A percentile compares a stretch with the other conserved stretches of the same genome.
These are phyloP conservation scores for Hanseniaspora singularis DNA, from an alignment of 805 yeast species.

Conservation along the genomic window DNA sequence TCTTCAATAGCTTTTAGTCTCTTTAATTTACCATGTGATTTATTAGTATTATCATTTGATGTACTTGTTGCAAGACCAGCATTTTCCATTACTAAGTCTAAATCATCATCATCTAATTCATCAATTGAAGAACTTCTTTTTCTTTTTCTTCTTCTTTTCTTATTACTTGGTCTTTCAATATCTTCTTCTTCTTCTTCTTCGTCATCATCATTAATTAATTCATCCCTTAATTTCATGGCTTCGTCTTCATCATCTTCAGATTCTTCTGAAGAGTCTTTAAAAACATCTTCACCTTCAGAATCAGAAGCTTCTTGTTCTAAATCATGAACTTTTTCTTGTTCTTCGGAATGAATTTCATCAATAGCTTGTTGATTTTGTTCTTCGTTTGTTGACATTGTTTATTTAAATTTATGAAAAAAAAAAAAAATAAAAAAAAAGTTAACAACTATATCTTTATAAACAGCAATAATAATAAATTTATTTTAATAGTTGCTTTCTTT, in stretches of 20 bases:
- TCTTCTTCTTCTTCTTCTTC: slow-evolving; percentile 37
- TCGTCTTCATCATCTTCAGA: slow-evolving; percentile 81
- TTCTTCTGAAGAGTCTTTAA: slow-evolving; percentile 75
- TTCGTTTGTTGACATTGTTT: slow-evolving; percentile 1
- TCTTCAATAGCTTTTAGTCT: slow-evolving; percentile 53
- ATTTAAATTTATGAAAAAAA: too few species aligned
- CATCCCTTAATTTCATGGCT: slow-evolving; percentile 68
- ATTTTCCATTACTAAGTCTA: slow-evolving; percentile 82
- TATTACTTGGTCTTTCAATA: slow-evolving; percentile 30
- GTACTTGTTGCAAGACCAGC: slow-evolving; percentile 55
- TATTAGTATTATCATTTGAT: slow-evolving; percentile 28
- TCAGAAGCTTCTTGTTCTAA: slow-evolving; percentile 28
- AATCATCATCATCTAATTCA: slow-evolving; percentile 86
- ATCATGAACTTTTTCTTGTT: slow-evolving; percentile 14
- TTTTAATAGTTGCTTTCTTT: too few species aligned
- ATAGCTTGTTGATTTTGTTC: slow-evolving; percentile 11
- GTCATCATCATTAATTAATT: slow-evolving; percentile 88
- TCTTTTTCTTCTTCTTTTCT: slow-evolving; percentile 33
- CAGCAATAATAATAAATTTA: too few species aligned
- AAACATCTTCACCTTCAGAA: slow-evolving; percentile 38
- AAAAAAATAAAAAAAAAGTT: not conserved
- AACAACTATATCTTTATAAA: too few species aligned
- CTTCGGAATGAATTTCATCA: slow-evolving; percentile 15
- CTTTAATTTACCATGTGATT: slow-evolving; percentile 39
- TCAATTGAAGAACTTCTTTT: slow-evolving; percentile 41